Evolutionary conservation across 2,329 filamentous ascomycete species (phyloP).

Genomic region (Nakataea oryzae): DNA sequence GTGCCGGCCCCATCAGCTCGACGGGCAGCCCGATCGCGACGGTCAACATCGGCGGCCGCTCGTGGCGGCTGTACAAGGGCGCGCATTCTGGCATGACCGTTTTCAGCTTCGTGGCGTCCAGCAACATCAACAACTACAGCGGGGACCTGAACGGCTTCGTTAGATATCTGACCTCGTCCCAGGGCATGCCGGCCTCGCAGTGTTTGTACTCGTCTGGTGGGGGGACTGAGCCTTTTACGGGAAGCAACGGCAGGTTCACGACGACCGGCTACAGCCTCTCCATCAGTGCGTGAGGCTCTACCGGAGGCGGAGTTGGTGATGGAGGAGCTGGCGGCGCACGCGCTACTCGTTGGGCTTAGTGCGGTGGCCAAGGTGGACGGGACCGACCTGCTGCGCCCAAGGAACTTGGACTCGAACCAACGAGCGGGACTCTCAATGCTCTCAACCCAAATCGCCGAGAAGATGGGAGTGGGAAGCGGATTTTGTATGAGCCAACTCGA

Average conservation of each 20-base stretch:
- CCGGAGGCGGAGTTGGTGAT: not conserved
- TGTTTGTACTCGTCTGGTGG: conserved; percentile 42
- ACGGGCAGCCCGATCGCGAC: conserved; percentile 42
- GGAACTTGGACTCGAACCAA: not conserved
- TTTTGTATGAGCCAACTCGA: not conserved
- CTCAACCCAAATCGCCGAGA: not conserved
- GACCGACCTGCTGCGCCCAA: conserved; percentile 14
- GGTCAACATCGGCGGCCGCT: conserved; percentile 37
- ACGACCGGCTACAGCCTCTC: conserved; percentile 9
- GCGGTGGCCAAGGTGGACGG: conserved; percentile 14
- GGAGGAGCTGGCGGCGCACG: not conserved
- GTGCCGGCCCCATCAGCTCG: conserved; percentile 45
- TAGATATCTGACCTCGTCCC: conserved; percentile 37
- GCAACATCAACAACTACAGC: conserved; percentile 37
- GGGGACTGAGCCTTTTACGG: conserved; percentile 47
- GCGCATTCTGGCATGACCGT: conserved; percentile 49
- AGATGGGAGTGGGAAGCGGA: not conserved
- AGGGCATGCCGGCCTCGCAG: conserved; percentile 36
- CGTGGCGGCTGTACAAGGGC: conserved; percentile 52
- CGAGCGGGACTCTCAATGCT: not conserved
- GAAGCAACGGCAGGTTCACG: conserved; percentile 21
- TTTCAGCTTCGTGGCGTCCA: conserved; percentile 38
- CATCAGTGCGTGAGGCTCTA: not conserved
- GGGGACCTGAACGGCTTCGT: conserved; percentile 49
- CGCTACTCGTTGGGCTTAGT: conserved; percentile 14